phyloP scores from a whole-genome alignment of 139 green algal genomes.

The Picochlorum sp. region DNA sequence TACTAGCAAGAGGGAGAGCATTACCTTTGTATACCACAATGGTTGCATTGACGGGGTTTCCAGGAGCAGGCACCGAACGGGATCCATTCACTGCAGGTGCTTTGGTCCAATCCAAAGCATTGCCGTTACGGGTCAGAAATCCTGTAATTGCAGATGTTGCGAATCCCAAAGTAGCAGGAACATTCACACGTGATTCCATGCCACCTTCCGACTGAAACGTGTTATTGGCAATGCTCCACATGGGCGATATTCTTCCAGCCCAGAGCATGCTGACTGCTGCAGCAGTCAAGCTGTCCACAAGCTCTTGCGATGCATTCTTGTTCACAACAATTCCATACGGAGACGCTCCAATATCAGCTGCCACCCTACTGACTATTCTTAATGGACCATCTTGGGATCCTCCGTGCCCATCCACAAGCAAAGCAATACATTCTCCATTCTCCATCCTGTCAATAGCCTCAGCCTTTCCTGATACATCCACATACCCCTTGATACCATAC shows the following conservation, averaged over 20 bases:
- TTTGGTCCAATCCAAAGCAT: not conserved
- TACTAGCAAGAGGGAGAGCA: not conserved
- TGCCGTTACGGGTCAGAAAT: not conserved
- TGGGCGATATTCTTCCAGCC: not conserved
- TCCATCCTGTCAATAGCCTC: not conserved
- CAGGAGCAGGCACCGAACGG: not conserved
- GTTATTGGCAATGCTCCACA: not conserved
- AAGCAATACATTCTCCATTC: not conserved
- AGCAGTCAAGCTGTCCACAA: not conserved
- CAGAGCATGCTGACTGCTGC: constrained; percentile 1
- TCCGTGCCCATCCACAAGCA: not conserved
- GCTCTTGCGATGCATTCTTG: not conserved
- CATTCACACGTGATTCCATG: not conserved
- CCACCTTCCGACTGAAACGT: not conserved
- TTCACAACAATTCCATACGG: not conserved
- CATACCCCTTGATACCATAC: not conserved
- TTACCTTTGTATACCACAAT: constrained; percentile 1
- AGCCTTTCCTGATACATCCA: not conserved
- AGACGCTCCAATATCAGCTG: not conserved
- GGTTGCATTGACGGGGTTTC: not conserved
- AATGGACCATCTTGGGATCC: not conserved
- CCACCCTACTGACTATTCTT: not conserved
- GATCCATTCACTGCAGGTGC: not conserved
- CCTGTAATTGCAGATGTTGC: not conserved
- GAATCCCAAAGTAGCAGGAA: not conserved